Base-by-base conservation (phyloP, 1,284 basidiomycete genomes). In the Trichosporon inkin region DNA sequence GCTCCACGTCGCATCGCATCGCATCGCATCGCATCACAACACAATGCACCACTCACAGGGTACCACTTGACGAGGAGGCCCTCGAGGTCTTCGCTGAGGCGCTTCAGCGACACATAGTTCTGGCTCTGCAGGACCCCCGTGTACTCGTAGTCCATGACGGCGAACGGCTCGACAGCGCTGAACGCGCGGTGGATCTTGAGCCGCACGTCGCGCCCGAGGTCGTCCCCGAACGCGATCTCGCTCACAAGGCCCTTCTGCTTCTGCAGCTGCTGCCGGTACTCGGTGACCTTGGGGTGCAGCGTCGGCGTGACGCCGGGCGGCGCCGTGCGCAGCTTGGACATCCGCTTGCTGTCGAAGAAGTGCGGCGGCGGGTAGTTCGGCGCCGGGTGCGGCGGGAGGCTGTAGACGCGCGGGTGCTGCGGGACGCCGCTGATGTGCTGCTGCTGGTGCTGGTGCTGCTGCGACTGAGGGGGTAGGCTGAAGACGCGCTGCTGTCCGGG, bases 301-400 rank as follows among this genome's bases (percentile, higher is more conserved):
- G 44, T 49, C 16, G 44, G 44, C 14, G 44, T 24, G 6, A 49
- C 44, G 28, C 44, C 44, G 14, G 44, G 44, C 16, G 44, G 44
- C 16, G 44, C 44, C 22, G 44, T 49, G 28, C 44, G 44, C 2
- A 49, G 44, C 44, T 49, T 49, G 44, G 22, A 28, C 44, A 49
- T 49, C 28, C 28, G 4, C 28, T 8, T 32, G 28, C 5, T 32
- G 28, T 32, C 28, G 5, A 32, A 8, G 28, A 32, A 32, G 28
- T 32, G 28, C 28, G 28, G 28, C 28, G 28, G 28, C 28, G 28
- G 24, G n/a, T 14, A 38, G 36, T 8, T 32, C 28, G 6, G 24
- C 22, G 36, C 36, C 16, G 13, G 36, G 11, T n/a, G 36, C 36
- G 36, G 36, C 4, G 28, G 36, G 13, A n/a, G 36, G 36, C 36